A percentile compares a stretch with the other conserved stretches of the same genome.
phyloP scores from a whole-genome alignment of 2,329 filamentous ascomycete genomes.

The Chalaropsis ovoidea region DNA sequence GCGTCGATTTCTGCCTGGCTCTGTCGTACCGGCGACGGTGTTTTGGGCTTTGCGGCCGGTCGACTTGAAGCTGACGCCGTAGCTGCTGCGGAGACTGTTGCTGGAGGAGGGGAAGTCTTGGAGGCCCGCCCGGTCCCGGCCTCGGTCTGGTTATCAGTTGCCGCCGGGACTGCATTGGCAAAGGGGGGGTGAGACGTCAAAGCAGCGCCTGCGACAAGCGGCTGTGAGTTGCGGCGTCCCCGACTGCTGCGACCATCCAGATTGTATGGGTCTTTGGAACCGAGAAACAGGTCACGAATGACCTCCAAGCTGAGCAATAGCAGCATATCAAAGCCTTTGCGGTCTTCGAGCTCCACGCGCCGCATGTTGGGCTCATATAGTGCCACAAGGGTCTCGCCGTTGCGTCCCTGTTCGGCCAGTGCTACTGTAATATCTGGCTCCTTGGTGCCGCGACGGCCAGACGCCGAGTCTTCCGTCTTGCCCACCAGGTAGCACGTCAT shows the following conservation, averaged over 20 bases:
- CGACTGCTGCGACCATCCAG: constrained; percentile 65
- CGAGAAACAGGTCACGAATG: constrained; percentile 55
- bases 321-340: constrained; percentile 82
- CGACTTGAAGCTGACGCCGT: constrained; percentile 38
- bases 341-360: constrained; percentile 84
- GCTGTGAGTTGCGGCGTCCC: constrained; percentile 30
- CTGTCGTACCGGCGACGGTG: constrained; percentile 30
- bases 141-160: background rate
- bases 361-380: constrained; percentile 90
- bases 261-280: constrained; percentile 52
- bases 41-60: constrained; percentile 34
- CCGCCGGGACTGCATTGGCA: constrained; percentile 24
- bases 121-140: background rate
- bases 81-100: constrained; percentile 22
- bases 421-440: constrained; percentile 95
- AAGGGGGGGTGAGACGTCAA: constrained; percentile 11
- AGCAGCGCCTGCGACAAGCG: constrained; percentile 35
- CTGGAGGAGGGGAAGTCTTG: constrained; percentile 4
- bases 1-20: constrained; percentile 48
- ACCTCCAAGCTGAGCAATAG: constrained; percentile 54
- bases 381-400: constrained; percentile 54
- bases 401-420: constrained; percentile 61
- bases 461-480: constrained; percentile 48
- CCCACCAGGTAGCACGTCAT: constrained; percentile 82
- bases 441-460: constrained; percentile 64